These are phyloP conservation scores for Aspergillus diversus DNA, from an alignment of 495 filamentous ascomycete species.

Conservation along the genomic window DNA sequence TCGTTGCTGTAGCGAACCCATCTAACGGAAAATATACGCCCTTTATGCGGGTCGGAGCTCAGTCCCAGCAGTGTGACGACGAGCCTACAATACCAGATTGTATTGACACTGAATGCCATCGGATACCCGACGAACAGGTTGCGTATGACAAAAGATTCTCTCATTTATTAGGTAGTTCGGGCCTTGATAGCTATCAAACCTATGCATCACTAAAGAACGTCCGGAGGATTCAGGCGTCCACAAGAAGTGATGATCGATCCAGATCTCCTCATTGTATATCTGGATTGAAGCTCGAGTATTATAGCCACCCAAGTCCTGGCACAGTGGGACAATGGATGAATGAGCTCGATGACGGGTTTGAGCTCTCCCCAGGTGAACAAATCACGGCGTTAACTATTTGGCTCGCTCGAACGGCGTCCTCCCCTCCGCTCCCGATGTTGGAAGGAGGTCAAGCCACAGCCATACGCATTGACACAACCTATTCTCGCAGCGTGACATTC, in stretches of 20 bases:
- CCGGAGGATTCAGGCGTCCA: slow-evolving; percentile 24
- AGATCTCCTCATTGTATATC: slow-evolving; percentile 20
- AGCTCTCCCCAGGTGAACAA: slow-evolving; percentile 19
- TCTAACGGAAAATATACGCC: not conserved
- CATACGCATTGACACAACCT: slow-evolving; percentile 19
- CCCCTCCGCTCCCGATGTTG: not conserved
- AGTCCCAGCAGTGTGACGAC: slow-evolving; percentile 17
- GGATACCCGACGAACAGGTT: not conserved
- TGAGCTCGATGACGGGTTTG: slow-evolving; percentile 17
- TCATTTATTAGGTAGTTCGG: slow-evolving; percentile 11
- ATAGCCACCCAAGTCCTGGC: slow-evolving; percentile 15
- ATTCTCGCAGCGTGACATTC: slow-evolving; percentile 17
- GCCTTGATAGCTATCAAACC: slow-evolving; percentile 21
- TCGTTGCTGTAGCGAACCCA: not conserved
- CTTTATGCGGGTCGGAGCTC: slow-evolving; percentile 19
- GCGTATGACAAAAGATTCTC: slow-evolving; percentile 18
- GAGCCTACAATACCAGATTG: slow-evolving; percentile 6
- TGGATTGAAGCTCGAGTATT: slow-evolving; percentile 24
- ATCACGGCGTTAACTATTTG: slow-evolving; percentile 16
- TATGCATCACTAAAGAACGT: slow-evolving; percentile 24
- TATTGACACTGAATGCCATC: slow-evolving; percentile 4
- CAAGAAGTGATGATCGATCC: slow-evolving; percentile 17
- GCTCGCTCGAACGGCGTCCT: slow-evolving; percentile 11
- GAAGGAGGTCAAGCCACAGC: slow-evolving; percentile 14
- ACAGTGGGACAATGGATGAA: slow-evolving; percentile 25